Percentiles rank a stretch among this genome's conserved stretches.
phyloP scores from a whole-genome alignment of 176 grass and related monocot genomes.

The Eleusine coracana region DNA sequence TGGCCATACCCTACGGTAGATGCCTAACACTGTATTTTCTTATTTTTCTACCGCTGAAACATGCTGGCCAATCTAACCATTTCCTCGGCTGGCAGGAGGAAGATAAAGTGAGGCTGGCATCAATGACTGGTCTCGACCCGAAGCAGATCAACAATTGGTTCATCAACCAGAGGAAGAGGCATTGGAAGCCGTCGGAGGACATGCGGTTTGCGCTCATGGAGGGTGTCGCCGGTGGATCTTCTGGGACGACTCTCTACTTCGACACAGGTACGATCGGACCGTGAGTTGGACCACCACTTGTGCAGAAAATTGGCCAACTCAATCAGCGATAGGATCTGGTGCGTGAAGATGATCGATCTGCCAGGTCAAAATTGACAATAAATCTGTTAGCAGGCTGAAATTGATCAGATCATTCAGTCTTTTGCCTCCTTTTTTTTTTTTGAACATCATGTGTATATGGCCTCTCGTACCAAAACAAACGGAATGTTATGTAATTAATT shows the following conservation, averaged over 20 bases:
- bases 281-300: constrained; percentile 24
- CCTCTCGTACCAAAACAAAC: constrained; percentile 6
- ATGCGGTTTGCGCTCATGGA: constrained; percentile 91
- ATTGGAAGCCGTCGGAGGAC: constrained; percentile 92
- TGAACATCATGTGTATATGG: constrained; percentile 48
- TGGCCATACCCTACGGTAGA: constrained; percentile 94
- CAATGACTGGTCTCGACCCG: constrained; percentile 70
- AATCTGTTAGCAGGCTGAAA: constrained; percentile 20
- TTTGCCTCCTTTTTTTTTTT: constrained; percentile 35
- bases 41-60: neutral
- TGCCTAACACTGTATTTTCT: neutral
- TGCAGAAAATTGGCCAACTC: neutral
- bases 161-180: constrained; percentile 91
- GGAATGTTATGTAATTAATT: constrained; percentile 42
- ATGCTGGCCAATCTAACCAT: neutral
- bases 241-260: constrained; percentile 85
- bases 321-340: constrained; percentile 2
- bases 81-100: constrained; percentile 61
- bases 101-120: constrained; percentile 80
- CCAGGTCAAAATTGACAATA: constrained; percentile 34
- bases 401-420: neutral
- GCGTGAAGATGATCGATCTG: constrained; percentile 29
- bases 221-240: constrained; percentile 62
- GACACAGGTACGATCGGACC: constrained; percentile 79
- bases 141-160: constrained; percentile 99